phyloP scores from a whole-genome alignment of 2,329 filamentous ascomycete genomes.

The Periconia sp. region DNA sequence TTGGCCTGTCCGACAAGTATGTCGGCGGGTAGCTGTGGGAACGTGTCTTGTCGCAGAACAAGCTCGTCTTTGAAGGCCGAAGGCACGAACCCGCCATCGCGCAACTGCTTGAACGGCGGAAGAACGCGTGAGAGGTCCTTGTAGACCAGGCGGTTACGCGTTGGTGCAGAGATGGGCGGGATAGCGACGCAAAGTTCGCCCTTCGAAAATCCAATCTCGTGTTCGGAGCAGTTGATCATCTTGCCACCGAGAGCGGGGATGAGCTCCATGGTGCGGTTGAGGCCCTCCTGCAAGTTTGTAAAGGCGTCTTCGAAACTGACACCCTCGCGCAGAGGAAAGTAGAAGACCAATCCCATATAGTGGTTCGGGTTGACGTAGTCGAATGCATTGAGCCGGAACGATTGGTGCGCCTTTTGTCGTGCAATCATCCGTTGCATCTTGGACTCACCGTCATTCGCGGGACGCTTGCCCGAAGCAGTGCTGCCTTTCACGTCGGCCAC shows the following conservation, averaged over 20 bases:
- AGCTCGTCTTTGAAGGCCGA: constrained; percentile 24
- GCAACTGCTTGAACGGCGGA: constrained; percentile 21
- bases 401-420: constrained; percentile 27
- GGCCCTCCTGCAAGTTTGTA: constrained; percentile 39
- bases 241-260: constrained; percentile 47
- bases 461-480: not conserved
- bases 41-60: constrained; percentile 16
- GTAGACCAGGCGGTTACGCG: constrained; percentile 20
- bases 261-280: constrained; percentile 42
- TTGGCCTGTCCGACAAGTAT: constrained; percentile 35
- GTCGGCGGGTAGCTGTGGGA: constrained; percentile 25
- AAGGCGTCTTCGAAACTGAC: constrained; percentile 38
- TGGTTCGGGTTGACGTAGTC: constrained; percentile 38
- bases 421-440: constrained; percentile 15
- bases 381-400: constrained; percentile 38
- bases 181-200: constrained; percentile 30
- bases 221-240: constrained; percentile 37
- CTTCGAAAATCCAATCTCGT: constrained; percentile 33
- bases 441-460: not conserved
- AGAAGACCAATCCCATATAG: constrained; percentile 42
- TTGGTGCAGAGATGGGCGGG: constrained; percentile 14
- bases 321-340: constrained; percentile 39
- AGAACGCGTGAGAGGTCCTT: constrained; percentile 25
- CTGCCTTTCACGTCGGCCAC: constrained; percentile 2
- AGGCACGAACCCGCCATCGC: constrained; percentile 20